Evolutionary conservation across 1,284 basidiomycete genomes (phyloP), one percentile per base, ranked within the genome.

Genomic region (Veloporphyrellus conicus): DNA sequence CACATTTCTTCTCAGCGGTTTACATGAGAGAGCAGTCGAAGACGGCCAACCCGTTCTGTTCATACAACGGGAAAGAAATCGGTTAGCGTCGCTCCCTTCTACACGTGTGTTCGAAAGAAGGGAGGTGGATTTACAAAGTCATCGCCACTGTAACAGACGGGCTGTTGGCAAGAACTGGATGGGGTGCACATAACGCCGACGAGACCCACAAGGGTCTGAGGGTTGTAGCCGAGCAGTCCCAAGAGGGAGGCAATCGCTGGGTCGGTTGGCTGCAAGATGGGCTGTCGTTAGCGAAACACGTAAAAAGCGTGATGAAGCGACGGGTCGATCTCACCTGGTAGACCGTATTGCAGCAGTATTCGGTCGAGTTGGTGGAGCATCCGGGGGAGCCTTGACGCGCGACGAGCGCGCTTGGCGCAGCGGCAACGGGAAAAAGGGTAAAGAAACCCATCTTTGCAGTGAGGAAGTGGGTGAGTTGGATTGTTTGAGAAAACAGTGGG

Each of bases 21-120:
- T 29, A 52, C 10, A 19, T 14, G 16, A 53, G 49, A 8, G 25
- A 14, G 43, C 57, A 61, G 16, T 52, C 57, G 3, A 57, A 4
- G 20, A 43, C 41, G 41, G 60, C 23, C 35, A 53, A 8, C 1
- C 53, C 55, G n/a, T 40, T 39, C 56, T 57, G 6, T 31, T 11
- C 23, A 16, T 2, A 2, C 16, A 3, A 3, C 25, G 9, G 15
- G 16, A 3, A 33, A 11, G 9, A 0, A n/a, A 31, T 47, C 11
- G 49, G 33, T 35, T 2, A 8, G 27, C 3, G 19, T 23, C 28
- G 10, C 16, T 8, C 16, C 4, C 12, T 9, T 35, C 19, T n/a
- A n/a, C 19, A 10, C 23, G 5, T 5, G 23, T 25, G 7, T 1
- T 9, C 15, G 1, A n/a, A 10, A 14, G 11, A 45, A 18, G n/a